Base-by-base conservation (phyloP, 306 rosid genomes). In the Leucaena leucocephala region DNA sequence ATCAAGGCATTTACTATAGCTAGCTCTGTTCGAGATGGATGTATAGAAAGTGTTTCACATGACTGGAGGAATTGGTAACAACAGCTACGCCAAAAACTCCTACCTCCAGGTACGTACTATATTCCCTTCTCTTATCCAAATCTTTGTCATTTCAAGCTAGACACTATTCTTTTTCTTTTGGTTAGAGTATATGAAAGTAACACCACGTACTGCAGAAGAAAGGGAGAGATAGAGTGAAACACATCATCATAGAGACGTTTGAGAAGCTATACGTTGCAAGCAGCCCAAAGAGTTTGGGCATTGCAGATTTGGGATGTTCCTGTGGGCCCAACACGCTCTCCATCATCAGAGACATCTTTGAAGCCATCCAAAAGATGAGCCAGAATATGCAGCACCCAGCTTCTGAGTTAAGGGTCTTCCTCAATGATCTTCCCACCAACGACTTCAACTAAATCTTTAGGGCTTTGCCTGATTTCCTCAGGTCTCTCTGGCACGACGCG, bases 271-370 rank as follows among this genome's bases (percentile, higher is more conserved):
- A 88, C 85, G 75, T 82, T 50, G 75, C 79, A n/a, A 91, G 84
- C 36, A 84, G 88, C 73, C 98, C 98, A 13, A 82, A 87, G 63
- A 91, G 95, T 80, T 78, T 95, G 39, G 91, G 98, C 76, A 83
- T 95, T 79, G 98, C 98, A 71, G 99, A 95, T 81, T 79, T 95
- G 84, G 99, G 99, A 0, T 95, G 99, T 71, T 92, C 99, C 43
- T 92, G 96, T 6, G 99, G 99, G 44, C 90, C 97, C 40, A 95
- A 95, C 78, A 86, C 98, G 52, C 54, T 92, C n/a, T 87, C 96
- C 19, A 85, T 82, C 43, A 87, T 95, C 91, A 91, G 82, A 87
- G 99, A 95, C 6, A 91, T 95, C 43, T 82, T 91, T 71, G 89
- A 88, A 75, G 85, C 90, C n/a, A 86, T 95, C 34, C 87, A 85